Percentiles rank a stretch among this genome's conserved stretches.
These are phyloP conservation scores for Annulohypoxylon bovei DNA, from an alignment of 495 filamentous ascomycete species.

Conservation along the genomic window DNA sequence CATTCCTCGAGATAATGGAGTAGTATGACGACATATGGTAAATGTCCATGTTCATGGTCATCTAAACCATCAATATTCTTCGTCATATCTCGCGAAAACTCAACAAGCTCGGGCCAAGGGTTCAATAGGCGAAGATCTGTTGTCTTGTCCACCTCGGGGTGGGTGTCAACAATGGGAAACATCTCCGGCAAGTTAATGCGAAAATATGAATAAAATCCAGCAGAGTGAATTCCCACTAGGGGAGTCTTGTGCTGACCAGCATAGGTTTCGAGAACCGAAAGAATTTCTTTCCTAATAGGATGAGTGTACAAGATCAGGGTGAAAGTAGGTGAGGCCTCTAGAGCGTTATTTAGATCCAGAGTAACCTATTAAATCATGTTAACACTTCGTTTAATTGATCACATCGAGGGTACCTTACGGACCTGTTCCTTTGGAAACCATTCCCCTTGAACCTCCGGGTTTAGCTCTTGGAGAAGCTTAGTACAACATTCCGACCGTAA, in stretches of 20 bases:
- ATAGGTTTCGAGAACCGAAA: constrained; percentile 67
- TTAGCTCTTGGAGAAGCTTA: constrained; percentile 83
- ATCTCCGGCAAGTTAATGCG: constrained; percentile 75
- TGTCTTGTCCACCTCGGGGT: constrained; percentile 86
- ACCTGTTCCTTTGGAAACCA: constrained; percentile 61
- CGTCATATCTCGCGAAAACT: constrained; percentile 70
- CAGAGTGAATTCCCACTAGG: constrained; percentile 82
- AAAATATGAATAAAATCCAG: constrained; percentile 90
- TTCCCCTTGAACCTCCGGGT: constrained; percentile 89
- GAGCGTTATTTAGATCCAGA: constrained; percentile 41
- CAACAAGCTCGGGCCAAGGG: constrained; percentile 86
- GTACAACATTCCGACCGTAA: constrained; percentile 82
- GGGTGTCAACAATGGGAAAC: constrained; percentile 96
- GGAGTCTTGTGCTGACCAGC: constrained; percentile 72
- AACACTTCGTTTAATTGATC: constrained; percentile 30
- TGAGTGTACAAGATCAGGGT: constrained; percentile 80
- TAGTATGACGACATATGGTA: constrained; percentile 87
- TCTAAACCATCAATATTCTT: constrained; percentile 72
- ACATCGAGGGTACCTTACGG: constrained; percentile 33
- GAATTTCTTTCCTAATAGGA: constrained; percentile 68
- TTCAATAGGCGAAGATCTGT: constrained; percentile 86
- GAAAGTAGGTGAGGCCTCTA: constrained; percentile 63
- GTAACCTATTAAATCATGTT: constrained; percentile 28
- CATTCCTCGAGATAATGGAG: constrained; percentile 88
- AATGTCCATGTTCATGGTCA: constrained; percentile 88